Evolutionary conservation across 108 stramenopile genomes (phyloP).

Genomic region (Nitzschia sp.): DNA sequence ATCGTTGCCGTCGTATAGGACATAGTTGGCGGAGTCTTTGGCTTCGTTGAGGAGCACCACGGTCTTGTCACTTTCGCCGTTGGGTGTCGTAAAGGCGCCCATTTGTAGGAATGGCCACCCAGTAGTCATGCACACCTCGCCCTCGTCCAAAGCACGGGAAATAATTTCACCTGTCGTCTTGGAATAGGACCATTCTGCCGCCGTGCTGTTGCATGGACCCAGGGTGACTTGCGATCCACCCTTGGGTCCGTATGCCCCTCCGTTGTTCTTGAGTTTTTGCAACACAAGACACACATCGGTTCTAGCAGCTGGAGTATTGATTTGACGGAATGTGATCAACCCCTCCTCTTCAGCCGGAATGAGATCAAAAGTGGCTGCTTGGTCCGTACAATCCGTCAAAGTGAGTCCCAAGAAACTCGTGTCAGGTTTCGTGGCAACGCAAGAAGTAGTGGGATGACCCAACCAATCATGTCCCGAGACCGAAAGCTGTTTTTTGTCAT

Average conservation of each 20-base stretch:
- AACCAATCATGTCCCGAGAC: conserved; percentile 82
- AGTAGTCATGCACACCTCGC: conserved; percentile 84
- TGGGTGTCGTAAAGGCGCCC: conserved; percentile 76
- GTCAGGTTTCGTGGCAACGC: conserved; percentile 48
- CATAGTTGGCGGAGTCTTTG: conserved; percentile 69
- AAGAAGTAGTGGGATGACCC: conserved; percentile 71
- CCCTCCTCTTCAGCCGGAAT: conserved; percentile 1
- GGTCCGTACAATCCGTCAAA: conserved; percentile 19
- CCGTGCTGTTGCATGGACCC: conserved; percentile 54
- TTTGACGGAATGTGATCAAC: conserved; percentile 26
- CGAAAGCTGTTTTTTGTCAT: conserved; percentile 48
- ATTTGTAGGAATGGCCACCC: conserved; percentile 91
- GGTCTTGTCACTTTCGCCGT: conserved; percentile 47
- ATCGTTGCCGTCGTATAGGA: conserved; percentile 54
- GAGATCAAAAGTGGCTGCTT: conserved; percentile 50
- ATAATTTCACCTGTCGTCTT: conserved; percentile 58
- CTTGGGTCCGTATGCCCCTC: conserved; percentile 77
- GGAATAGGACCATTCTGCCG: conserved; percentile 60
- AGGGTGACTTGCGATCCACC: conserved; percentile 76
- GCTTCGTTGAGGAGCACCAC: conserved; percentile 82
- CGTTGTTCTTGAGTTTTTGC: conserved; percentile 52
- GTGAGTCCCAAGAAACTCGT: conserved; percentile 48
- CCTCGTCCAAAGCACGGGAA: conserved; percentile 44
- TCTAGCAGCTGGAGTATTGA: conserved; percentile 12
- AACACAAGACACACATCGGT: conserved; percentile 48